Base-by-base conservation (phyloP, 2,329 filamentous ascomycete species). In the Aspergillus neotritici region DNA sequence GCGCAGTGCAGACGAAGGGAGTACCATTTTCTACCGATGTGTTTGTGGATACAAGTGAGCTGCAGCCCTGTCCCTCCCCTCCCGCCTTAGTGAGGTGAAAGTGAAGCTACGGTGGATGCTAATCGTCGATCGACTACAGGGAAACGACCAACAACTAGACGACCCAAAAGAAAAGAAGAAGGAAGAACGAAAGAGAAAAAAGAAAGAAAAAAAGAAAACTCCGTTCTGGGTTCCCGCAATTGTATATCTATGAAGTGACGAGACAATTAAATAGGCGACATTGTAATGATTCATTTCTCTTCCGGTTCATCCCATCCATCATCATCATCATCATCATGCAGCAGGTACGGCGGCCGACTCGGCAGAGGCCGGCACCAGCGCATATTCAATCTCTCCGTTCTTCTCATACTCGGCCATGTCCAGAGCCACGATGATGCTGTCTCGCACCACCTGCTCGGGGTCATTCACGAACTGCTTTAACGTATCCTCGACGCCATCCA, bases 361-460 rank as follows among this genome's bases (percentile, higher is more conserved):
- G 31, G 54, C 55, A 33, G 58, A 56, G 38, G 86, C 79, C 3
- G 90, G 91, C 54, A 97, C 84, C 60, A 95, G 77, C 36, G 93
- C 93, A 73, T 98, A 98, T 64, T 98, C 90, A 28, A 82, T 73
- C 68, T 95, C 82, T 33, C 87, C 86, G 55, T 82, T 86, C 73
- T 86, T 88, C 75, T 98, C 93, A 61, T 88, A 96, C 62, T 96
- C 91, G 9, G 90, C 93, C 88, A 98, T 98, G 67, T 98, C 93
- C 53, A 98, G 75, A 34, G 93, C 93, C 43, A 98, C 93, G 56
- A 96, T 82, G 31, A 95, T 83, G 66, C 91, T 97, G 63, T 98
- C 93, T 47, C 89, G 81, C 33, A 98, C 93, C 5, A 98, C 90
- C 65, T 87, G 82, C 68, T 97, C 91, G 48, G 88, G 82, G 65